Evolutionary conservation across 2,329 filamentous ascomycete species (phyloP).

Genomic region (Scedosporium dehoogii): DNA sequence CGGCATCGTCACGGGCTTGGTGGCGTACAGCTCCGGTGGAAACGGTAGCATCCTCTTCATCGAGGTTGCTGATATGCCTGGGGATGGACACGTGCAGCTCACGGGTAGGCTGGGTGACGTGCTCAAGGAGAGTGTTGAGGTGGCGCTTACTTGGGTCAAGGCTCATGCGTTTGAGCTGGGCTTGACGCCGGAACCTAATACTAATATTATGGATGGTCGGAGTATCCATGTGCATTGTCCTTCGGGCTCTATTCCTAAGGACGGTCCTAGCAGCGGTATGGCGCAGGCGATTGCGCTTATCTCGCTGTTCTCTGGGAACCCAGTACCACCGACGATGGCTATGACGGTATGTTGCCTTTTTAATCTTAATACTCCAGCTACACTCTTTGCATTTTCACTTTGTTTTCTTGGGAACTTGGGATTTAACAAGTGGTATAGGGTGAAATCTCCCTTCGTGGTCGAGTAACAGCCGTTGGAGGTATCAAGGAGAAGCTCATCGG

Average conservation of each 20-base stretch:
- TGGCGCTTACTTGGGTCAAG: slow-evolving; percentile 94
- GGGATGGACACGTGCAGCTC: slow-evolving; percentile 81
- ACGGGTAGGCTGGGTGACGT: slow-evolving; percentile 96
- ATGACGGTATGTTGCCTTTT: slow-evolving; percentile 61
- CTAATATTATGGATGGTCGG: slow-evolving; percentile 93
- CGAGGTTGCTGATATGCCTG: slow-evolving; percentile 95
- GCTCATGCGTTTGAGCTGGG: slow-evolving; percentile 88
- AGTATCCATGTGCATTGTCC: slow-evolving; percentile 96
- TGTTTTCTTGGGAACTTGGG: background rate
- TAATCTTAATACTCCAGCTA: slow-evolving; percentile 3
- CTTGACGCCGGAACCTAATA: slow-evolving; percentile 65
- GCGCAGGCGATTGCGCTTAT: slow-evolving; percentile 91
- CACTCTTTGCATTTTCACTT: slow-evolving; percentile 10
- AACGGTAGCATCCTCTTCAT: slow-evolving; percentile 98
- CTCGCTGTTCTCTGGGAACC: slow-evolving; percentile 75
- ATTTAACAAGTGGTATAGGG: slow-evolving; percentile 32
- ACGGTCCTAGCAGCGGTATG: slow-evolving; percentile 77
- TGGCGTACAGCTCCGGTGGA: slow-evolving; percentile 85
- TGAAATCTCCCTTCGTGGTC: slow-evolving; percentile 70
- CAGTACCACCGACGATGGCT: slow-evolving; percentile 82
- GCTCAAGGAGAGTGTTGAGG: slow-evolving; percentile 92
- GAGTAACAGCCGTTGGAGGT: slow-evolving; percentile 87
- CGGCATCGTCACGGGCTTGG: slow-evolving; percentile 89
- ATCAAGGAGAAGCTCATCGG: slow-evolving; percentile 99
- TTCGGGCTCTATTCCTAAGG: slow-evolving; percentile 89